These are phyloP conservation scores for Russula emetica DNA, from an alignment of 768 basidiomycete species.

Conservation along the genomic window DNA sequence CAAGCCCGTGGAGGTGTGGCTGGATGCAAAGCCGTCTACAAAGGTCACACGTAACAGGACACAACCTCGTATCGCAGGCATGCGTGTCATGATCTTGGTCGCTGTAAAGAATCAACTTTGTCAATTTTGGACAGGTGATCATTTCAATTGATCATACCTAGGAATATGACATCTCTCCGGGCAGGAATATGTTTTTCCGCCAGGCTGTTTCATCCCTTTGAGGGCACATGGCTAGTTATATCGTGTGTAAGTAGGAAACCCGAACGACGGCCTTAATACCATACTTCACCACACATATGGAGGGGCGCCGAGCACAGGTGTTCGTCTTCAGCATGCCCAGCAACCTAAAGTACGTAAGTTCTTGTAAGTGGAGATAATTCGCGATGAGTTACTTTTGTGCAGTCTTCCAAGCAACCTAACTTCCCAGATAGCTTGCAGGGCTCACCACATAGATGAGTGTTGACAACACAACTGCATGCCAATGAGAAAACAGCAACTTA, in stretches of 20 bases:
- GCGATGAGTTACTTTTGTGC: slow-evolving; percentile 43
- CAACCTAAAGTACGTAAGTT: slow-evolving; percentile 37
- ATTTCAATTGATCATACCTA: not conserved
- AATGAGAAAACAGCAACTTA: not conserved
- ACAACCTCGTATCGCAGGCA: slow-evolving; percentile 48
- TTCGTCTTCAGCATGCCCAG: slow-evolving; percentile 43
- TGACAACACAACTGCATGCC: slow-evolving; percentile 42
- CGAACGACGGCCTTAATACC: not conserved
- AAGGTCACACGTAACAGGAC: slow-evolving; percentile 51
- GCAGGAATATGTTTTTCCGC: slow-evolving; percentile 21
- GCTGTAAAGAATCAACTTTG: slow-evolving; percentile 32
- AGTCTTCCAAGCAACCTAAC: slow-evolving; percentile 49
- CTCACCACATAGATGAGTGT: slow-evolving; percentile 51
- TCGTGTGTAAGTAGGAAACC: not conserved
- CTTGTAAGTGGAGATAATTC: not conserved
- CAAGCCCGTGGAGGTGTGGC: slow-evolving; percentile 51
- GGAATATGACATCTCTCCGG: slow-evolving; percentile 16
- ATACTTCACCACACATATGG: slow-evolving; percentile 57
- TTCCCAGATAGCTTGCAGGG: slow-evolving; percentile 44
- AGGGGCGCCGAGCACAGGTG: slow-evolving; percentile 52
- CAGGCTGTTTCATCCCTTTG: slow-evolving; percentile 3
- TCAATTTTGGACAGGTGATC: not conserved
- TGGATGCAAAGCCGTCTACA: slow-evolving; percentile 53
- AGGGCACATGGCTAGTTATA: slow-evolving; percentile 25
- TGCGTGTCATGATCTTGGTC: slow-evolving; percentile 45